phyloP scores from a whole-genome alignment of 805 yeast species.

The Kazachstania kunashirensis region DNA sequence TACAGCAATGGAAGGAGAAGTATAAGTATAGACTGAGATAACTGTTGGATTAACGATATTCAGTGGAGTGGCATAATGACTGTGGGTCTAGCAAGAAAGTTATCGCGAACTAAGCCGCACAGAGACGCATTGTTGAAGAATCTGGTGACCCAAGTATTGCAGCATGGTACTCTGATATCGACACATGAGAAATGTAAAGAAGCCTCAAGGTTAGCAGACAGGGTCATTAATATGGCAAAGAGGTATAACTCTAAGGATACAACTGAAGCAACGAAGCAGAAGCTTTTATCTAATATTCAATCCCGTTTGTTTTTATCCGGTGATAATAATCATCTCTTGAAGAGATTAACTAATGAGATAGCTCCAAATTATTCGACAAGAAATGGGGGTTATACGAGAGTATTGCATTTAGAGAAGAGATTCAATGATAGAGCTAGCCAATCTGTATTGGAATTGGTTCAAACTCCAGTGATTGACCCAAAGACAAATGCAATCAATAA shows the following conservation, averaged over 20 bases:
- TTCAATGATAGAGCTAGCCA: slow-evolving; percentile 85
- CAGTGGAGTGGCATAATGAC: slow-evolving; percentile 22
- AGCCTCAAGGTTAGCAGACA: slow-evolving; percentile 54
- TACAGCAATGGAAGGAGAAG: no score
- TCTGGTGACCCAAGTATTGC: slow-evolving; percentile 54
- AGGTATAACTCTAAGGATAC: slow-evolving; percentile 16
- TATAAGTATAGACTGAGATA: neutral
- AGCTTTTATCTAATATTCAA: slow-evolving; percentile 24
- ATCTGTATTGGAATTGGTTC: slow-evolving; percentile 80
- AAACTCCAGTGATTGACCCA: slow-evolving; percentile 34
- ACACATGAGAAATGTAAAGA: slow-evolving; percentile 70
- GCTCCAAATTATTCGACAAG: slow-evolving; percentile 54
- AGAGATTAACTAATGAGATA: slow-evolving; percentile 60
- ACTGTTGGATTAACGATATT: no score
- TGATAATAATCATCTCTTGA: slow-evolving; percentile 37
- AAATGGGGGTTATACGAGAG: slow-evolving; percentile 77
- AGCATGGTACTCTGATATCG: slow-evolving; percentile 62
- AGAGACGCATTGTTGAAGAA: slow-evolving; percentile 51
- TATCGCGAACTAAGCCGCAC: slow-evolving; percentile 39
- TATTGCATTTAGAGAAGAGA: slow-evolving; percentile 75
- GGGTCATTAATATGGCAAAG: slow-evolving; percentile 52
- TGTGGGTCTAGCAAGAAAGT: slow-evolving; percentile 24
- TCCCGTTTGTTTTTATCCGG: slow-evolving; percentile 39
- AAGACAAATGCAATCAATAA: slow-evolving; percentile 13
- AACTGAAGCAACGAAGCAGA: slow-evolving; percentile 8